Evolutionary conservation across 192 early-diverging fungal genomes (phyloP), one percentile per base, ranked within the genome.

Genomic region (Tieghemiomyces parasiticus): DNA sequence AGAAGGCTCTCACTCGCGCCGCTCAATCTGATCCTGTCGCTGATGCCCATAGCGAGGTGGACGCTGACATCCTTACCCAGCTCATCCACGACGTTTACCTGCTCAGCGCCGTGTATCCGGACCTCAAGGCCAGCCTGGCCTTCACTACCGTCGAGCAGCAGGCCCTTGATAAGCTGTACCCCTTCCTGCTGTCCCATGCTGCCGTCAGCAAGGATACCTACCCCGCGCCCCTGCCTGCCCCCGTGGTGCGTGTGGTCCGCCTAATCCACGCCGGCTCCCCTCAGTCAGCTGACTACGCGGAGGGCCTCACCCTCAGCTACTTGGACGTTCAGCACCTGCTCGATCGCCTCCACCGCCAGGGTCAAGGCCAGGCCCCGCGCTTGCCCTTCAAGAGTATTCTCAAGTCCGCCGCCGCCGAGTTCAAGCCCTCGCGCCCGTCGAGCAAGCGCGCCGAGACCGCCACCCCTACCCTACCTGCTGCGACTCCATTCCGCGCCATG

Each of bases 1-100:
- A 10, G 8, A 10, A 10, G 16, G 38, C 38, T 42, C 38, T 42
- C 38, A 6, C 38, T 81, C 46, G 87, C 38, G 38, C 38, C 16
- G 8, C 38, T 16, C 38, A 42, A 42, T n/a, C n/a, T n/a, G n/a
- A n/a, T n/a, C n/a, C n/a, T n/a, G n/a, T n/a, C n/a, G n/a, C n/a
- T n/a, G n/a, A n/a, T n/a, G n/a, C n/a, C n/a, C n/a, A n/a, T n/a
- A n/a, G n/a, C n/a, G n/a, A n/a, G n/a, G 38, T 16, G 8, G 38
- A 42, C 6, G 38, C 6, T 6, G 38, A 42, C 38, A 6, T 6
- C 38, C 16, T 16, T 16, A 16, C 8, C 38, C 38, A 42, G 38
- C 6, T 16, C 38, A 42, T 42, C 38, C 38, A 42, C 38, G 16
- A 6, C 38, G 8, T 42, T 10, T 42, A 42, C 38, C 16, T 42